Conservation (phyloP, 2,329 filamentous ascomycete species). For the Davidsoniella eucalypti region DNA sequence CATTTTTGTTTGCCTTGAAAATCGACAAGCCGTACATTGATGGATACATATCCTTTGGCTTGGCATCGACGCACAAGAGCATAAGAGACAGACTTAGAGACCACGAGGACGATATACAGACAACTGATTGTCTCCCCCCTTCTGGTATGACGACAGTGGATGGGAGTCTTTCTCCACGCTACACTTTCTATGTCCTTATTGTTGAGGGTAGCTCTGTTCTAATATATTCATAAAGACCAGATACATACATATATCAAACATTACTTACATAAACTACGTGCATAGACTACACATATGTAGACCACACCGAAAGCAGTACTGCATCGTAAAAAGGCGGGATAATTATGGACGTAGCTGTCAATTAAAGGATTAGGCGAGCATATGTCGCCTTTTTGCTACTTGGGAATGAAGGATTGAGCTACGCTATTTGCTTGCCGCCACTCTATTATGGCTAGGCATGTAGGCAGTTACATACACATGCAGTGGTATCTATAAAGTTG, state of each 20-base stretch:
- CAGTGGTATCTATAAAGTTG: too few relatives aligned
- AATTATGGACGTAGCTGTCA: neutral
- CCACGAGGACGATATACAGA: neutral
- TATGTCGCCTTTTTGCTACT: neutral
- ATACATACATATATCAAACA: too few relatives aligned
- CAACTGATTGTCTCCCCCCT: too few relatives aligned
- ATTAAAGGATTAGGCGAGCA: constrained; percentile 5
- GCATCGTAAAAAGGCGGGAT: neutral
- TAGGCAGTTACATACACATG: too few relatives aligned
- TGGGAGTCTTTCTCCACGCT: too few relatives aligned
- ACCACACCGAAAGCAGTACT: too few relatives aligned
- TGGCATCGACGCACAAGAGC: constrained; percentile 1
- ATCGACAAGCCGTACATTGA: too few relatives aligned
- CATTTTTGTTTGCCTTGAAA: too few relatives aligned
- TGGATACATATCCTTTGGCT: neutral
- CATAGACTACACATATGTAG: too few relatives aligned
- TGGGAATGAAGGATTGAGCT: neutral
- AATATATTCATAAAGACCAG: neutral
- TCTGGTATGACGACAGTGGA: too few relatives aligned
- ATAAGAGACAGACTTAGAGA: neutral
- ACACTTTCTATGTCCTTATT: neutral
- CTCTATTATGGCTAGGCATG: neutral
- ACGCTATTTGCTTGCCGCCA: too few relatives aligned
- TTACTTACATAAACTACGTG: too few relatives aligned
- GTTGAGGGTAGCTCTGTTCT: neutral